Evolutionary conservation across 1,139 yeast species (phyloP).

Genomic region (Tardiomyces blankii): DNA sequence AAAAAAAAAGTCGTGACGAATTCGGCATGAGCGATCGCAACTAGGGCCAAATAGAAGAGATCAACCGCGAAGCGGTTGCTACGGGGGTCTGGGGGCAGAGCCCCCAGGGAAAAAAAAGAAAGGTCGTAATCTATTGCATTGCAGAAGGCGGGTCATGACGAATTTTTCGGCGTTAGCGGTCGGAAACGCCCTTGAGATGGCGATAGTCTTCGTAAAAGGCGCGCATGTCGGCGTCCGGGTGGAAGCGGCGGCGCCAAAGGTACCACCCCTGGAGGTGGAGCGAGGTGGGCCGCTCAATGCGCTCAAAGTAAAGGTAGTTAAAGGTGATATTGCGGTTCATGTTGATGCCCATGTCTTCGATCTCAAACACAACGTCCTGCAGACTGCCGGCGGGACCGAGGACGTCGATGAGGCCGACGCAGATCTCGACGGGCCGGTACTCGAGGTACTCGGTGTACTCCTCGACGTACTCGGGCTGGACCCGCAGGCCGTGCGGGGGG

Average conservation of each 20-base stretch:
- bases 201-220: neutral
- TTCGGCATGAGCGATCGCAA: no score
- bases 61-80: no score
- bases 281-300: conserved; percentile 2
- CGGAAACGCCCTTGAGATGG: neutral
- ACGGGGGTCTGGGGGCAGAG: no score
- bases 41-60: no score
- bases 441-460: conserved; percentile 40
- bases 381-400: conserved; percentile 21
- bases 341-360: conserved; percentile 52
- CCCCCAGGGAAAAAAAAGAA: no score
- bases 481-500: conserved; percentile 6
- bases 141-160: no score
- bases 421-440: conserved; percentile 39
- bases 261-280: neutral
- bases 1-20: no score
- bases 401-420: conserved; percentile 41
- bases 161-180: no score
- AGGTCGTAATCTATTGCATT: no score
- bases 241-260: neutral
- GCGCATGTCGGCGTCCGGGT: neutral
- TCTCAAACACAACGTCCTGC: conserved; percentile 31
- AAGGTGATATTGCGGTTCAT: conserved; percentile 47
- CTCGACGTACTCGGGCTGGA: conserved; percentile 45
- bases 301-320: conserved; percentile 43